A percentile compares a stretch with the other conserved stretches of the same genome.
Conservation (phyloP, 1,284 basidiomycete genomes). For the Ganoderma boninense region DNA sequence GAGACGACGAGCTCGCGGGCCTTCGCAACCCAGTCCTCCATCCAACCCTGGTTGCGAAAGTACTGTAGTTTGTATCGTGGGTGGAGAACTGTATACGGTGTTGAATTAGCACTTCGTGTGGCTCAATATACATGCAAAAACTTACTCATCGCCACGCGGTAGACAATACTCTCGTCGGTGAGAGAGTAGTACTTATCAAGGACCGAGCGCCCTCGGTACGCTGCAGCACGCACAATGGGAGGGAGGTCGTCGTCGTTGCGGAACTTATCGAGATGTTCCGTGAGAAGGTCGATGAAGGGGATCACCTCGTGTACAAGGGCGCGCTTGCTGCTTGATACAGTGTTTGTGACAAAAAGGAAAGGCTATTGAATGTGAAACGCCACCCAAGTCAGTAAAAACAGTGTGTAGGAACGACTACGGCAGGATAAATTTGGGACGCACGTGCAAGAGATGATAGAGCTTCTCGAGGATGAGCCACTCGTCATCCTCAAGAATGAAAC, state of each 20-base stretch:
- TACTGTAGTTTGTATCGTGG: constrained; percentile 20
- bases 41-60: constrained; percentile 11
- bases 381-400: too few species aligned
- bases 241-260: constrained; percentile 19
- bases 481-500: constrained; percentile 23
- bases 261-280: constrained; percentile 26
- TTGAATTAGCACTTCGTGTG: too few species aligned
- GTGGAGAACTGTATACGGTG: constrained; percentile 22
- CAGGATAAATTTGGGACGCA: too few species aligned
- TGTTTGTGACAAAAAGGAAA: constrained; percentile 35
- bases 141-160: constrained; percentile 24
- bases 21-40: constrained; percentile 4
- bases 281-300: constrained; percentile 39
- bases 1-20: constrained; percentile 9
- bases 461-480: constrained; percentile 33
- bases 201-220: constrained; percentile 27
- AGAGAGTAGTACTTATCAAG: constrained; percentile 41
- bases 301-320: constrained; percentile 35
- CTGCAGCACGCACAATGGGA: constrained; percentile 32
- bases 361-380: too few species aligned
- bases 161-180: constrained; percentile 36
- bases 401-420: too few species aligned
- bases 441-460: constrained; percentile 23
- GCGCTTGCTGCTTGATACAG: constrained; percentile 27
- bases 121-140: too few species aligned